Conservation (phyloP, 1,139 yeast genomes). For the Yamadazyma sp. region DNA sequence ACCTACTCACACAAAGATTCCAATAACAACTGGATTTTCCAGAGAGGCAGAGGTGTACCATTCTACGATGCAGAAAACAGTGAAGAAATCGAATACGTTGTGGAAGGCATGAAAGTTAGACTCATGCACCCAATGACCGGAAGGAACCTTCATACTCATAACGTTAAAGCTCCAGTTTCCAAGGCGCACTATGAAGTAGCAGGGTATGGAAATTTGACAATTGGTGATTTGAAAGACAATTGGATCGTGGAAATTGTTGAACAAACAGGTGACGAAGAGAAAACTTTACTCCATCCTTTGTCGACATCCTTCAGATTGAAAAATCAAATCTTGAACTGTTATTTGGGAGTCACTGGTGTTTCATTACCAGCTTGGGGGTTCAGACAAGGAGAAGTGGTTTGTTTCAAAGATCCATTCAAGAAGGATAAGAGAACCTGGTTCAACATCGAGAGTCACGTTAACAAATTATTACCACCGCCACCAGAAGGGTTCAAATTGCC, state of each 20-base stretch:
- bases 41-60: constrained; percentile 65
- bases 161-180: constrained; percentile 76
- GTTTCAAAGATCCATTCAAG: constrained; percentile 70
- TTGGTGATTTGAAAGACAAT: constrained; percentile 91
- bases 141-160: constrained; percentile 89
- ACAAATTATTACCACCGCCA: constrained; percentile 71
- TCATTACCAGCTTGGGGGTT: constrained; percentile 96
- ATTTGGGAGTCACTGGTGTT: constrained; percentile 79
- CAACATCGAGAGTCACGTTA: constrained; percentile 88
- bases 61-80: constrained; percentile 52
- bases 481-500: constrained; percentile 76
- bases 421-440: constrained; percentile 98
- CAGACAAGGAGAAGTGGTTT: constrained; percentile 94
- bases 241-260: constrained; percentile 91
- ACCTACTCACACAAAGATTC: constrained; percentile 90
- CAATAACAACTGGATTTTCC: constrained; percentile 89
- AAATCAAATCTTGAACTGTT: constrained; percentile 71
- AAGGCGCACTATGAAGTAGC: constrained; percentile 80
- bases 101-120: constrained; percentile 77
- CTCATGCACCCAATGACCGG: constrained; percentile 79
- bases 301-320: constrained; percentile 82
- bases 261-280: constrained; percentile 71
- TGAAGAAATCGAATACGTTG: constrained; percentile 56
- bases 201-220: constrained; percentile 81
- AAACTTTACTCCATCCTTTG: constrained; percentile 73